Percentiles rank a stretch among this genome's conserved stretches.
Evolutionary conservation across 257 asterid genomes (phyloP).

Genomic region (Solanum sparsipilum): DNA sequence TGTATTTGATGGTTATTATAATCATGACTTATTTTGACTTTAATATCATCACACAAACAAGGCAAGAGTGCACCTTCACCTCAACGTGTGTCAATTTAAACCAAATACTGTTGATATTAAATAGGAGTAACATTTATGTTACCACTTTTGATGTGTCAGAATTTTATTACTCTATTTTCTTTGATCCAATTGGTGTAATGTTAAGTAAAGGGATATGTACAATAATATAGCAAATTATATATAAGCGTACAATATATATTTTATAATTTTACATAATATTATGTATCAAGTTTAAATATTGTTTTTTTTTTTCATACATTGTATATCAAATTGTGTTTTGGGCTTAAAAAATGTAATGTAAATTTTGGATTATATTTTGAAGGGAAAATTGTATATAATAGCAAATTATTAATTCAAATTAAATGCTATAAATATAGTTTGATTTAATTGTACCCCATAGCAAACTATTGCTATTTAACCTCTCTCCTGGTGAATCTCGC

Average conservation of each 20-base stretch:
- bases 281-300: neutral
- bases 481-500: no score
- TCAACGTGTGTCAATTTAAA: neutral
- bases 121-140: neutral
- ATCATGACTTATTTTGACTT: neutral
- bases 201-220: neutral
- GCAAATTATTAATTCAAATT: no score
- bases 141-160: neutral
- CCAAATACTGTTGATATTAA: neutral
- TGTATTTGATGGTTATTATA: neutral
- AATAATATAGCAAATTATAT: no score
- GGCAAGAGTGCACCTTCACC: neutral
- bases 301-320: neutral
- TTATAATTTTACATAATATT: no score
- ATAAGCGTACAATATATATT: neutral
- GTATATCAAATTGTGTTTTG: neutral
- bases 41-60: neutral
- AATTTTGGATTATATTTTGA: neutral
- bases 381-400: no score
- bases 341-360: neutral
- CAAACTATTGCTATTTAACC: no score
- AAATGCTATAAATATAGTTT: no score
- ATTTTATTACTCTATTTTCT: neutral
- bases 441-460: no score
- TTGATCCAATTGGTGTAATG: neutral